phyloP scores from a whole-genome alignment of 139 green algal genomes.

The Chlamydomonas sphaeroides region DNA sequence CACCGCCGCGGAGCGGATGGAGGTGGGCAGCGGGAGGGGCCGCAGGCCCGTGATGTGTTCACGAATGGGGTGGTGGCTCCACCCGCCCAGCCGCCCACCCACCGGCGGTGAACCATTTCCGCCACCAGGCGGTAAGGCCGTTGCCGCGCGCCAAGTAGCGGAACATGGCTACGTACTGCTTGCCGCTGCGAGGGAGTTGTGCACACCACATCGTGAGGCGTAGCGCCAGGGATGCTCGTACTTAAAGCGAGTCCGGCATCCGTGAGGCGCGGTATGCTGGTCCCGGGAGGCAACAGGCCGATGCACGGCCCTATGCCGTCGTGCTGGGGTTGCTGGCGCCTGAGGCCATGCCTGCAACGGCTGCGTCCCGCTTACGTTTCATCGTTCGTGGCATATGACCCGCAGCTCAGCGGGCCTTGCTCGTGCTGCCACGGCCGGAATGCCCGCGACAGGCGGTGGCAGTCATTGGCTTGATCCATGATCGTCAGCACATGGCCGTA shows the following conservation, averaged over 20 bases:
- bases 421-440: neutral
- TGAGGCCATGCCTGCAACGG: neutral
- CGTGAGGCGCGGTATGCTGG: too few relatives aligned
- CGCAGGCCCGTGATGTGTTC: neutral
- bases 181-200: neutral
- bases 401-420: neutral
- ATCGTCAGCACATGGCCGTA: neutral
- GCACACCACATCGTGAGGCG: too few relatives aligned
- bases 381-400: neutral
- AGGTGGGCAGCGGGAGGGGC: neutral
- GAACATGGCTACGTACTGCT: neutral
- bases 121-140: constrained; percentile 18
- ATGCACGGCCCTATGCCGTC: too few relatives aligned
- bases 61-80: neutral
- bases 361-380: neutral
- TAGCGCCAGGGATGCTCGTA: too few relatives aligned
- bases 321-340: too few relatives aligned
- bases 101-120: constrained; percentile 14
- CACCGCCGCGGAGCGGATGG: neutral
- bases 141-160: neutral
- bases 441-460: neutral
- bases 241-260: too few relatives aligned
- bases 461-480: neutral
- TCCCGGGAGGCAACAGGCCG: too few relatives aligned
- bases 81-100: neutral